These are phyloP conservation scores for Phytophthora tubulina DNA, from an alignment of 352 stramenopile species.

Conservation along the genomic window DNA sequence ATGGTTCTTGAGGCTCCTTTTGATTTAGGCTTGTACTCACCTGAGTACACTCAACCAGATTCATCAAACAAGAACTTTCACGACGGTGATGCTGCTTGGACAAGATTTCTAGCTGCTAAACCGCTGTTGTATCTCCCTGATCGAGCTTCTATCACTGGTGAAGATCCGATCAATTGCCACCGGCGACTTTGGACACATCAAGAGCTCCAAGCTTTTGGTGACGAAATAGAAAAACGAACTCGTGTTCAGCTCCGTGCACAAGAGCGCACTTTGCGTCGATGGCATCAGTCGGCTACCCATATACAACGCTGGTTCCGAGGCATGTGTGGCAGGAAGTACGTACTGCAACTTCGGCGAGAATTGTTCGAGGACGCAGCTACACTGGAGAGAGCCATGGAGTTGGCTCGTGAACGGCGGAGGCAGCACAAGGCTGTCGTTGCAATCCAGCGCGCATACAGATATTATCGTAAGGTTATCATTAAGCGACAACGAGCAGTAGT, in stretches of 20 bases:
- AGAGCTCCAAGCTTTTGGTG: slow-evolving; percentile 55
- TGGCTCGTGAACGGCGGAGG: slow-evolving; percentile 31
- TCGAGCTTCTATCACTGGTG: slow-evolving; percentile 49
- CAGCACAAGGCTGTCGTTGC: slow-evolving; percentile 35
- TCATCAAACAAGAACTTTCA: slow-evolving; percentile 22
- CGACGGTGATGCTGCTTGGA: slow-evolving; percentile 43
- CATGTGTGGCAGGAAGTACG: slow-evolving; percentile 44
- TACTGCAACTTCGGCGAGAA: slow-evolving; percentile 38
- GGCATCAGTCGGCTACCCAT: slow-evolving; percentile 47
- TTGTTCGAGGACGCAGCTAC: slow-evolving; percentile 41
- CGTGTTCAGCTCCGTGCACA: slow-evolving; percentile 46
- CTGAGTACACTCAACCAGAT: slow-evolving; percentile 41
- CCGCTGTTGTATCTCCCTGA: slow-evolving; percentile 63
- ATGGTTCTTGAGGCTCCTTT: slow-evolving; percentile 29
- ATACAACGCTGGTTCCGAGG: slow-evolving; percentile 55
- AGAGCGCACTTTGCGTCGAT: slow-evolving; percentile 49
- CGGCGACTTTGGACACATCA: slow-evolving; percentile 58
- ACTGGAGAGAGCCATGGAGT: slow-evolving; percentile 32
- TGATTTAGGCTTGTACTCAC: slow-evolving; percentile 55
- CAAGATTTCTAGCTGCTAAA: slow-evolving; percentile 39
- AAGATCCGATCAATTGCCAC: slow-evolving; percentile 43
- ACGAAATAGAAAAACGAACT: slow-evolving; percentile 50
- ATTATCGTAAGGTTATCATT: slow-evolving; percentile 30
- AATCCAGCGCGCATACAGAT: slow-evolving; percentile 52
- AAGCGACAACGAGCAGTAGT: slow-evolving; percentile 36